Evolutionary conservation across 225 moss, liverwort and hornwort genomes (phyloP).

Genomic region (Straminergon stramineum): DNA sequence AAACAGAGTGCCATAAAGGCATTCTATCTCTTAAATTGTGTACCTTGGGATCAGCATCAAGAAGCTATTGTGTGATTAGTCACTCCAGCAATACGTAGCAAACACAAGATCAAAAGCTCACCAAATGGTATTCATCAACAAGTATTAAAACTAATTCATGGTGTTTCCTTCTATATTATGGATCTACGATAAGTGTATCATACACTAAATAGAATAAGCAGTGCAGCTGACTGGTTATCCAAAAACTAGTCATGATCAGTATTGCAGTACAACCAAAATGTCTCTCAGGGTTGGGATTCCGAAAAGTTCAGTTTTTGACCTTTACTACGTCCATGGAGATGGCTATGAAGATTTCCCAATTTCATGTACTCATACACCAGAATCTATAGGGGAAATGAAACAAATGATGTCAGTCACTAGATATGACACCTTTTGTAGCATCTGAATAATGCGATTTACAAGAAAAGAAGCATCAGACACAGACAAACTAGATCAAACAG

Average conservation of each 20-base stretch:
- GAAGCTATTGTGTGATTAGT: neutral
- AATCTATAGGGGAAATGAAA: constrained; percentile 3
- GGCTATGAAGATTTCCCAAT: constrained; percentile 31
- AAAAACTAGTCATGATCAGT: neutral
- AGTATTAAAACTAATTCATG: neutral
- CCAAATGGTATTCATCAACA: neutral
- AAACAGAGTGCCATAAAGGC: neutral
- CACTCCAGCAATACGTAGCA: neutral
- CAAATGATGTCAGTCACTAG: neutral
- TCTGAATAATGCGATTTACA: neutral
- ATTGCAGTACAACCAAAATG: neutral
- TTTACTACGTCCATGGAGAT: constrained; percentile 12
- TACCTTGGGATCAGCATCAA: neutral
- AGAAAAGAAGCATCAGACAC: neutral
- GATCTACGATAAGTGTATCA: neutral
- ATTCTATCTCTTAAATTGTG: neutral
- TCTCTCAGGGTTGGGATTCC: neutral
- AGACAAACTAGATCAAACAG: neutral
- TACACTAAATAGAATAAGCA: neutral
- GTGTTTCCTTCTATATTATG: neutral
- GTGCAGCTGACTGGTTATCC: neutral
- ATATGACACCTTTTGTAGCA: neutral
- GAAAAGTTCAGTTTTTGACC: neutral
- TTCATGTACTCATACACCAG: constrained; percentile 49
- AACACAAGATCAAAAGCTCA: neutral